Percentiles rank a stretch among this genome's conserved stretches.
Conservation (phyloP, 1,284 basidiomycete species). For the Xerocomus nothofagi region DNA sequence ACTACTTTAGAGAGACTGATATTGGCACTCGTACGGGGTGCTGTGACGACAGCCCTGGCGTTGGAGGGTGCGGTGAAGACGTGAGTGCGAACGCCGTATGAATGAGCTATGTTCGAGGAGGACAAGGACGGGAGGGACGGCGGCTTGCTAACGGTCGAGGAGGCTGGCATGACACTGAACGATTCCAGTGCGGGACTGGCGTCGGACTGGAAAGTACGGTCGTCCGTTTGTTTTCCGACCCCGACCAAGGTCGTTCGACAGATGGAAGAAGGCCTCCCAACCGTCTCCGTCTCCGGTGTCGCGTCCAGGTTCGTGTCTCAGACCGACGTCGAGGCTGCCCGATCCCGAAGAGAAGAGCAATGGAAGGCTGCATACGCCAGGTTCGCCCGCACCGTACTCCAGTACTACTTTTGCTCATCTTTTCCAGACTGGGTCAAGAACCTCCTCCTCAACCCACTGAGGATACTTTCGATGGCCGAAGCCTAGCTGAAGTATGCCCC, state of each 20-base stretch:
- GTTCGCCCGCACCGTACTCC: constrained; percentile 39
- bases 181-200: neutral
- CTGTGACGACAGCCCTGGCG: constrained; percentile 59
- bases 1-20: neutral
- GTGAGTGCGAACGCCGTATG: constrained; percentile 37
- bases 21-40: constrained; percentile 55
- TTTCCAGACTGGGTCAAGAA: constrained; percentile 76
- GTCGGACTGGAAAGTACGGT: neutral
- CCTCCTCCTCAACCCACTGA: constrained; percentile 77
- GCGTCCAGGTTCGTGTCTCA: constrained; percentile 81
- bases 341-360: constrained; percentile 75
- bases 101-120: constrained; percentile 17
- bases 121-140: constrained; percentile 25
- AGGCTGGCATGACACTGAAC: constrained; percentile 30
- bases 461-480: constrained; percentile 83
- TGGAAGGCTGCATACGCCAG: constrained; percentile 93
- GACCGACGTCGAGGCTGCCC: constrained; percentile 77
- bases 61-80: constrained; percentile 39
- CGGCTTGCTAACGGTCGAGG: constrained; percentile 14
- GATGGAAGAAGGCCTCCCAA: constrained; percentile 59
- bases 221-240: constrained; percentile 18
- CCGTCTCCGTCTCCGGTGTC: constrained; percentile 62
- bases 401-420: constrained; percentile 11
- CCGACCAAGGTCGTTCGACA: constrained; percentile 9
- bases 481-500: constrained; percentile 80